A percentile compares a stretch with the other conserved stretches of the same genome.
Evolutionary conservation across 1,284 basidiomycete species (phyloP).

Genomic region (Ceratobasidium papillatum): DNA sequence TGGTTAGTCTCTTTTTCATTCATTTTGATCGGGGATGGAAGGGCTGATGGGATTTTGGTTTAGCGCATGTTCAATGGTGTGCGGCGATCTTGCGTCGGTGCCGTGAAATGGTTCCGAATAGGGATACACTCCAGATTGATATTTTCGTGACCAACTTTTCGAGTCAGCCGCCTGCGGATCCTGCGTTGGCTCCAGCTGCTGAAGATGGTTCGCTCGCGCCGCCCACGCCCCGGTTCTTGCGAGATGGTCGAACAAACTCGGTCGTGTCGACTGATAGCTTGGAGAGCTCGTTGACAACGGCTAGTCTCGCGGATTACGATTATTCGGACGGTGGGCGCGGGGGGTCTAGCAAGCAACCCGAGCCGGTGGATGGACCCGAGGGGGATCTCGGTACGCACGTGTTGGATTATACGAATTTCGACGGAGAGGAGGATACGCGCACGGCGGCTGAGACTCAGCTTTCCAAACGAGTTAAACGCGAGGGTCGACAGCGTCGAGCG

Average conservation of each 20-base stretch:
- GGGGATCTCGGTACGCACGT: slow-evolving; percentile 55
- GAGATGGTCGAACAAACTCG: slow-evolving; percentile 47
- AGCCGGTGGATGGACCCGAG: slow-evolving; percentile 35
- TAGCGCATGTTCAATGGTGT: slow-evolving; percentile 87
- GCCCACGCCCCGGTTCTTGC: slow-evolving; percentile 58
- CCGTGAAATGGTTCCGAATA: slow-evolving; percentile 64
- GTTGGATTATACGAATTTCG: slow-evolving; percentile 81
- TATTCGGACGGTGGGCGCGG: slow-evolving; percentile 49
- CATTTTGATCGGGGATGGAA: not conserved
- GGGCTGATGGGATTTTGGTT: not conserved
- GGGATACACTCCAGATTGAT: slow-evolving; percentile 72
- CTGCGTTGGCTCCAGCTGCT: slow-evolving; percentile 28
- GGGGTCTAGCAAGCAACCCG: not conserved
- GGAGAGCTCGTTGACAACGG: slow-evolving; percentile 46
- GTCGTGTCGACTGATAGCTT: slow-evolving; percentile 52
- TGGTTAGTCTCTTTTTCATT: slow-evolving; percentile 59
- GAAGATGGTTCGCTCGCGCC: slow-evolving; percentile 53
- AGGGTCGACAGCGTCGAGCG: slow-evolving; percentile 72
- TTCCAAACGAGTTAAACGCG: slow-evolving; percentile 67
- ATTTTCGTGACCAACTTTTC: slow-evolving; percentile 77
- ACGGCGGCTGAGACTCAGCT: slow-evolving; percentile 71
- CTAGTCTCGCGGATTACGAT: slow-evolving; percentile 59
- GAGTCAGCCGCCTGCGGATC: slow-evolving; percentile 44
- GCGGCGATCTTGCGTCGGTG: slow-evolving; percentile 75
- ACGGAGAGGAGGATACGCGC: slow-evolving; percentile 75